Percentiles rank a stretch among this genome's conserved stretches.
phyloP scores from a whole-genome alignment of 129 eudicot genomes.

The Tanacetum coccineum region DNA sequence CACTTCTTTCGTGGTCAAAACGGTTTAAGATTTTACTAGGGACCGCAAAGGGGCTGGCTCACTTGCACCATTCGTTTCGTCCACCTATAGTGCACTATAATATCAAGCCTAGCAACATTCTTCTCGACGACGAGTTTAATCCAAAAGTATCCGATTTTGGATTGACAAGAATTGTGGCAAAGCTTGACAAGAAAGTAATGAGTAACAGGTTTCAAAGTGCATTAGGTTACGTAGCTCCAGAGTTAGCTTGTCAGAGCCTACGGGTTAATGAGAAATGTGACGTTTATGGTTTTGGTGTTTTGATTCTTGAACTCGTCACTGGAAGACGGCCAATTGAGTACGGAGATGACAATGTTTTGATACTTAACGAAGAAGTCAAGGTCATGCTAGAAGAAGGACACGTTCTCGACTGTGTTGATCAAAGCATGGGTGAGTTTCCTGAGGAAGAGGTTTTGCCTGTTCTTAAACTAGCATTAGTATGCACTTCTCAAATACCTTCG shows the following conservation, averaged over 20 bases:
- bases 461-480: too few relatives aligned
- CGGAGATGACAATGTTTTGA: too few relatives aligned
- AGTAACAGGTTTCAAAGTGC: constrained; percentile 73
- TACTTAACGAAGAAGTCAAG: too few relatives aligned
- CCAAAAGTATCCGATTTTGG: constrained; percentile 77
- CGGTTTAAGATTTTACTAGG: constrained; percentile 73
- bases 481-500: too few relatives aligned
- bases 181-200: constrained; percentile 58
- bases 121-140: constrained; percentile 63
- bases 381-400: too few relatives aligned
- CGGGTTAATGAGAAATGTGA: constrained; percentile 83
- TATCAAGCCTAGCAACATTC: constrained; percentile 76
- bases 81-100: constrained; percentile 90
- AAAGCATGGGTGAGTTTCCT: too few relatives aligned
- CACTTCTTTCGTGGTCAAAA: constrained; percentile 69
- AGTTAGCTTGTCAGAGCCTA: constrained; percentile 82
- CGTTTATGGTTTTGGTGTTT: too few relatives aligned
- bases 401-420: too few relatives aligned
- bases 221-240: constrained; percentile 86
- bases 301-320: too few relatives aligned
- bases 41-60: constrained; percentile 82
- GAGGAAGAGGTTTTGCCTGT: too few relatives aligned
- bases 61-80: constrained; percentile 78
- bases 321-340: too few relatives aligned
- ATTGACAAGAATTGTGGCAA: constrained; percentile 57